phyloP scores from a whole-genome alignment of 2,329 filamentous ascomycete species.

The Calonectria montana region DNA sequence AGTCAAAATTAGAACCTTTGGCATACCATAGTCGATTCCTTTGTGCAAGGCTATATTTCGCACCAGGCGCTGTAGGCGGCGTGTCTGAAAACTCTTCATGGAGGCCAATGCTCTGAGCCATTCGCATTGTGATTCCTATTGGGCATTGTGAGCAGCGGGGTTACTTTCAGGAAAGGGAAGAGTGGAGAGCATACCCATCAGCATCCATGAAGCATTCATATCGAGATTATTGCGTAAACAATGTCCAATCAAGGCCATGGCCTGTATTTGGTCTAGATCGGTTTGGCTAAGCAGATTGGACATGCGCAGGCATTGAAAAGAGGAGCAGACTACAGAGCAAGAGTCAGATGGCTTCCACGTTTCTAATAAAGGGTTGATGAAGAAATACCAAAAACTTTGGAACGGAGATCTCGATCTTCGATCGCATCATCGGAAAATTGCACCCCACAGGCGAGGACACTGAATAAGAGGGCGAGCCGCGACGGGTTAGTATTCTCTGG shows the following conservation, averaged over 20 bases:
- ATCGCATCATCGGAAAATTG: not conserved
- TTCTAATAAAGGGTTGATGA: not conserved
- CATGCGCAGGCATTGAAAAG: not conserved
- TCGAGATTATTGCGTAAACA: not conserved
- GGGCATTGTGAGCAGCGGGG: not conserved
- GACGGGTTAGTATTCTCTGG: not conserved
- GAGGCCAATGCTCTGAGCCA: not conserved
- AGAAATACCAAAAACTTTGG: not conserved
- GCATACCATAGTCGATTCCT: not conserved
- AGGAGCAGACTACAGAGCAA: not conserved
- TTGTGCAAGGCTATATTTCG: not conserved
- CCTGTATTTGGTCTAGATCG: not conserved
- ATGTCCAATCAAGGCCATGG: not conserved
- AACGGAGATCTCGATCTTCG: not conserved
- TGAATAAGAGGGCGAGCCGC: not conserved
- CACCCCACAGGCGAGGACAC: not conserved
- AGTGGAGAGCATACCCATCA: not conserved
- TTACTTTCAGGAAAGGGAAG: not conserved
- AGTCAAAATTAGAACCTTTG: not conserved
- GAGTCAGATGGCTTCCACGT: not conserved
- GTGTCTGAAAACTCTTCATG: not conserved
- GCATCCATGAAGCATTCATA: not conserved
- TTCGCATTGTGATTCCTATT: not conserved
- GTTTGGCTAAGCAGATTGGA: not conserved
- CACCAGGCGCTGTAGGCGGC: not conserved